These are phyloP conservation scores for Cymodocea nodosa DNA, from an alignment of 116 monocot genomes.

Conservation along the genomic window DNA sequence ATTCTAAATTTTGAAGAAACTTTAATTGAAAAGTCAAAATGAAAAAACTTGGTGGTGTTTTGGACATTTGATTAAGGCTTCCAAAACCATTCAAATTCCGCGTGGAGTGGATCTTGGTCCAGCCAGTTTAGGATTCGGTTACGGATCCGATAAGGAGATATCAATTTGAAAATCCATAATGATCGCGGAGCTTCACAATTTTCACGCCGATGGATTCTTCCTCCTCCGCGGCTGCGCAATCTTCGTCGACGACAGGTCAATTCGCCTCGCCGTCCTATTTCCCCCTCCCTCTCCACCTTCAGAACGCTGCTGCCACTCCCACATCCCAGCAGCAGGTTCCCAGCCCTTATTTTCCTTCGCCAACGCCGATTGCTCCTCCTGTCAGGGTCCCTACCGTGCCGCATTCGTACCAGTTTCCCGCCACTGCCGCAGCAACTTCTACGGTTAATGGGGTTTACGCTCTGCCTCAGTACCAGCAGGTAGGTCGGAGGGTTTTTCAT, in stretches of 20 bases:
- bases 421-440: neutral
- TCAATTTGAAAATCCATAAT: too few relatives aligned
- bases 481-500: neutral
- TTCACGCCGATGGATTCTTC: constrained; percentile 2
- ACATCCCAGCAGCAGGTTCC: neutral
- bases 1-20: too few relatives aligned
- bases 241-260: neutral
- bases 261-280: constrained; percentile 2
- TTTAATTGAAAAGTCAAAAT: too few relatives aligned
- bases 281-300: constrained; percentile 8
- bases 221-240: neutral
- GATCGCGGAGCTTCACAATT: too few relatives aligned
- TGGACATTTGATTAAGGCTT: too few relatives aligned
- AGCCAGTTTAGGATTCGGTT: too few relatives aligned
- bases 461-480: constrained; percentile 11
- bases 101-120: too few relatives aligned
- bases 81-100: too few relatives aligned
- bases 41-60: too few relatives aligned
- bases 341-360: neutral
- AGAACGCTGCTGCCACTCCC: neutral
- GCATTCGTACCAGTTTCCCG: neutral
- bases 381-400: neutral
- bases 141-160: too few relatives aligned
- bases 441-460: neutral
- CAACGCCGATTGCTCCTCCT: neutral